Evolutionary conservation across 139 green algal species (phyloP).

Genomic region (Ulvella scutata): DNA sequence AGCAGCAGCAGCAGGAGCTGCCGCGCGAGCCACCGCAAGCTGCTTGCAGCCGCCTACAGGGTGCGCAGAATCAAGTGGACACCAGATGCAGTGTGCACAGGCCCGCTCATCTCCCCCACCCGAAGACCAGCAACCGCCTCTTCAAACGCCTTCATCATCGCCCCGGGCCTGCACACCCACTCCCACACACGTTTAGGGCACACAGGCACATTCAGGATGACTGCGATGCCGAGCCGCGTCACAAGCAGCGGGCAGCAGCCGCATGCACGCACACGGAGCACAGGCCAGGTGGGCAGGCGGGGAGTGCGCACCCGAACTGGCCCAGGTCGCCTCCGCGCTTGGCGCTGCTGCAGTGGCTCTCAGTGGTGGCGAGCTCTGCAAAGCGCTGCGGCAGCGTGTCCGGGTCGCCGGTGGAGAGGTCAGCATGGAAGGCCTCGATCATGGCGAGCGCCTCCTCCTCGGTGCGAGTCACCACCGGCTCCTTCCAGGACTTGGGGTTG

Average conservation of each 20-base stretch:
- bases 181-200: not conserved
- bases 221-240: not conserved
- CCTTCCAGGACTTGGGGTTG: slow-evolving; percentile 65
- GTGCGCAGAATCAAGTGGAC: slow-evolving; percentile 73
- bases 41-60: slow-evolving; percentile 14
- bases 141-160: slow-evolving; percentile 82
- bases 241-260: not conserved
- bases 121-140: slow-evolving; percentile 39
- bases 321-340: slow-evolving; percentile 67
- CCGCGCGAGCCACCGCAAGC: too few relatives aligned
- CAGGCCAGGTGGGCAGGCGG: not conserved
- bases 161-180: slow-evolving; percentile 25
- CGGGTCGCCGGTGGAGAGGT: slow-evolving; percentile 25
- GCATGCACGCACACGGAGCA: not conserved
- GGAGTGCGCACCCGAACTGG: slow-evolving; percentile 43
- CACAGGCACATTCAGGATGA: not conserved
- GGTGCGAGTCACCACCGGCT: slow-evolving; percentile 45
- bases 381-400: slow-evolving; percentile 27
- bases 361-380: slow-evolving; percentile 37
- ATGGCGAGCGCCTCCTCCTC: slow-evolving; percentile 62
- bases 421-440: slow-evolving; percentile 45
- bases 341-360: slow-evolving; percentile 72
- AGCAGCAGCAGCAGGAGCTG: too few relatives aligned
- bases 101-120: slow-evolving; percentile 51
- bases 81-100: slow-evolving; percentile 59